Evolutionary conservation across 2,329 filamentous ascomycete genomes (phyloP), one percentile per base, ranked within the genome.

Genomic region (Monilinia fructigena): DNA sequence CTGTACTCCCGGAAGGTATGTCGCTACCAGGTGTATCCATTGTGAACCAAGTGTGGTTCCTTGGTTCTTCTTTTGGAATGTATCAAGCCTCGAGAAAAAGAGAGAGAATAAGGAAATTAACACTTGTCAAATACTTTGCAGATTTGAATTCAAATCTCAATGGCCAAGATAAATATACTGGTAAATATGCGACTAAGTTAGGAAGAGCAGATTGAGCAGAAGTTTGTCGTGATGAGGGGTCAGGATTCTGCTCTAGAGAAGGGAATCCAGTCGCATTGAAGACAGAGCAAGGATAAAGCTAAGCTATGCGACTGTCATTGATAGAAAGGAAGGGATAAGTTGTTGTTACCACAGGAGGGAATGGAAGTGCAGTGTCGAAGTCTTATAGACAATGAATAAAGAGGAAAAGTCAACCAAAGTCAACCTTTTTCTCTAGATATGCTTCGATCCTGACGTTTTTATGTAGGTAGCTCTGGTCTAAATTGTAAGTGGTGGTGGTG

Each of bases 11-110:
- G 63, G 59, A 62, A 55, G 68, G 68, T 58, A 68, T 45, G 16
- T 73, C 70, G 66, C 72, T 75, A 55, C 66, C 66, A 65, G 72
- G 67, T 28, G 68, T 67, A 20, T 73, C 73, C 72, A 75, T 75
- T 45, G n/a, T 68, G 52, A 65, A 50, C 66, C 35, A 58, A 61
- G 62, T 52, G n/a, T 45, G 28, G 23, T 28, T 55, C 54, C 42
- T 65, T 61, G 63, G 40, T 65, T 60, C 47, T 38, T 53, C 18
- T 16, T 42, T 35, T 59, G 63, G 28, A 59, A 65, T 52, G 55
- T 60, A 65, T 65, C 55, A 54, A 60, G 53, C 59, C 62, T 45
- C 55, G 64, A 68, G 50, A 64, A 67, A 59, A 68, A 67, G n/a
- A 66, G 67, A 56, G 65, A 72, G 68, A 72, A 67, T 61, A 73